Evolutionary conservation across 2,329 filamentous ascomycete genomes (phyloP), one percentile per base, ranked within the genome.

Genomic region (Xylaria sp.): DNA sequence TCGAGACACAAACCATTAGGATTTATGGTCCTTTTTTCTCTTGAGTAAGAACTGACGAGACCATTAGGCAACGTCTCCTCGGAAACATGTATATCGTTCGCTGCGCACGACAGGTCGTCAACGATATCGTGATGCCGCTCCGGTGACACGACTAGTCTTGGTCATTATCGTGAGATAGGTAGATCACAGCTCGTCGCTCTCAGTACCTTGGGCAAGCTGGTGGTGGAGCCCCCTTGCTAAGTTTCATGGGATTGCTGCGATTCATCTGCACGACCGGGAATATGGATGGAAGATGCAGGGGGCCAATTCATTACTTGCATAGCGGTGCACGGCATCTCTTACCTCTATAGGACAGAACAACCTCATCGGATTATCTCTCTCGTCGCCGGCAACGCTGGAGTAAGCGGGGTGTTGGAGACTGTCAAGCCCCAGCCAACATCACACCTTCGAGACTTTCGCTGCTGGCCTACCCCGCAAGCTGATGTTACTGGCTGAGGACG

Each of bases 221-320:
- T 48, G 37, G 52, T 42, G 55, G 52, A 51, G 10, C 23, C 54
- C 55, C 55, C 61, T 57, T 63, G 61, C 56, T 30, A 50, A 51
- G 44, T 48, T 50, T 50, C 52, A 63, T 61, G 56, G 58, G 56
- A 57, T 48, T 39, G 46, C 54, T 37, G 37, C 37, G 11, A 42
- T 30, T 42, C 37, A 42, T 42, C 8, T 63, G 59, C 59, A 63
- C 58, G 54, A 44, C 52, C 54, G 47, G 59, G 54, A 54, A 57
- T 46, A 61, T 59, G 61, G 55, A 57, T 56, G 55, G 53, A 54
- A 57, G 50, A 61, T 59, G 61, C 59, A 61, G 59, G 55, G 53
- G 57, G 54, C 46, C 5, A 30, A 30, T 30, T 18, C 10, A 58
- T 63, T 63, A 62, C 56, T 61, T 44, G 61, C 61, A 59, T 63